A percentile compares a stretch with the other conserved stretches of the same genome.
These are phyloP conservation scores for Aspergillus pseudotamarii DNA, from an alignment of 2,329 filamentous ascomycete genomes.

Conservation along the genomic window DNA sequence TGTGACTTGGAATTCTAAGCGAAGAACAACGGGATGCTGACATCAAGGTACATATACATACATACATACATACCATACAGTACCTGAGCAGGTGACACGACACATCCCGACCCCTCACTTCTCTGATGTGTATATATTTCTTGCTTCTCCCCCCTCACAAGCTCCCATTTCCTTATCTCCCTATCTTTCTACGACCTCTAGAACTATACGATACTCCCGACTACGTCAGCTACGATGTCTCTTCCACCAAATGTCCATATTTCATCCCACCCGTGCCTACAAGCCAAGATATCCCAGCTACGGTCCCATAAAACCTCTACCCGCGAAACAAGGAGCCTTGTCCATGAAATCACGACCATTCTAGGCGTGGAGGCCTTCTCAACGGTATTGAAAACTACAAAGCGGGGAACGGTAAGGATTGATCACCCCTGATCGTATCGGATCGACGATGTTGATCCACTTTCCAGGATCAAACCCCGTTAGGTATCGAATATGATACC, in stretches of 20 bases:
- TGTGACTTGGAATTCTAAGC: not conserved
- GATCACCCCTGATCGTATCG: not conserved
- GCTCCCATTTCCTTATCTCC: slow-evolving; percentile 4
- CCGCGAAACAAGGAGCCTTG: slow-evolving; percentile 75
- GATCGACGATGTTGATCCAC: slow-evolving; percentile 10
- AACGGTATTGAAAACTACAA: slow-evolving; percentile 58
- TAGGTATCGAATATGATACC: slow-evolving; percentile 75
- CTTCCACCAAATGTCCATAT: slow-evolving; percentile 67
- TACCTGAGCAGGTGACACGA: slow-evolving; percentile 5
- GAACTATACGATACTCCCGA: not conserved
- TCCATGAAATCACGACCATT: slow-evolving; percentile 85
- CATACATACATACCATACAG: not conserved
- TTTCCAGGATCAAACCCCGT: slow-evolving; percentile 71
- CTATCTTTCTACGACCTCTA: slow-evolving; percentile 7
- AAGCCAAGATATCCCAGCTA: slow-evolving; percentile 86
- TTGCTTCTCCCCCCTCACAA: slow-evolving; percentile 8
- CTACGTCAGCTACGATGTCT: slow-evolving; percentile 25
- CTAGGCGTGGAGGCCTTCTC: slow-evolving; percentile 80
- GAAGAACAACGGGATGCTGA: slow-evolving; percentile 13
- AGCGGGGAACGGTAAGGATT: slow-evolving; percentile 64
- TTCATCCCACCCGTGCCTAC: slow-evolving; percentile 81
- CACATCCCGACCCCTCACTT: not conserved
- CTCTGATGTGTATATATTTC: not conserved
- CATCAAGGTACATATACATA: not conserved
- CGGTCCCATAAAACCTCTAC: slow-evolving; percentile 71